Evolutionary conservation across 495 filamentous ascomycete species (phyloP), one percentile per base, ranked within the genome.

Genomic region (Daldinia caldariorum): DNA sequence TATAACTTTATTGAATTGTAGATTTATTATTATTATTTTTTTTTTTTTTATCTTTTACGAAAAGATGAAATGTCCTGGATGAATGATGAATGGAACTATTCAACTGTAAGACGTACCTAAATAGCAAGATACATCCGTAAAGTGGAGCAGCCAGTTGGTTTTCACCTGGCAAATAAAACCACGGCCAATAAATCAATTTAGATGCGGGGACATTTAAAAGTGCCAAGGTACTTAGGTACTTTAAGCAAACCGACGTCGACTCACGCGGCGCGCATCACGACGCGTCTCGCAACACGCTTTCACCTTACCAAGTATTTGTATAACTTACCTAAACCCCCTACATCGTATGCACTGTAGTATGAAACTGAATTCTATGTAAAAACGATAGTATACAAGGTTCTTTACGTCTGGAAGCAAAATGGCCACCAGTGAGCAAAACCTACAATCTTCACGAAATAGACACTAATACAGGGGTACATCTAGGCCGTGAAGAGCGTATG

Each of bases 401-500:
- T 6, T 32, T 20, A 18, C 16, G 9, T 10, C 16, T n/a, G 3
- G 7, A 61, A 35, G 3, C 8, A 38, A 38, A 35, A 77, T 77
- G 75, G 73, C 73, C n/a, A 70, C 70, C 6, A 75, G 75, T 77
- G 68, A 71, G 75, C 3, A 14, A 10, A 45, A 50, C 16, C 9
- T 26, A 13, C n/a, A 34, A 32, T 4, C 16, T 10, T 20, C 10
- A 12, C 7, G 34, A 43, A 13, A 54, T 32, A 43, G 54, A 2
- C 51, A 47, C 75, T 78, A 73, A 79, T 60, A 62, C 50, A 8
- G 29, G 43, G 18, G 29, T 16, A 49, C 65, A 43, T 7, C 16
- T 57, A 81, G 78, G 74, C 60, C 79, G 83, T 75, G 77, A 83
- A 70, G 83, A 83, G 74, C 83, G 83, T 66, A 79, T 84, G 78